Percentiles rank a stretch among this genome's conserved stretches.
Conservation (phyloP, 2,329 filamentous ascomycete species). For the Clonostachys byssicola region DNA sequence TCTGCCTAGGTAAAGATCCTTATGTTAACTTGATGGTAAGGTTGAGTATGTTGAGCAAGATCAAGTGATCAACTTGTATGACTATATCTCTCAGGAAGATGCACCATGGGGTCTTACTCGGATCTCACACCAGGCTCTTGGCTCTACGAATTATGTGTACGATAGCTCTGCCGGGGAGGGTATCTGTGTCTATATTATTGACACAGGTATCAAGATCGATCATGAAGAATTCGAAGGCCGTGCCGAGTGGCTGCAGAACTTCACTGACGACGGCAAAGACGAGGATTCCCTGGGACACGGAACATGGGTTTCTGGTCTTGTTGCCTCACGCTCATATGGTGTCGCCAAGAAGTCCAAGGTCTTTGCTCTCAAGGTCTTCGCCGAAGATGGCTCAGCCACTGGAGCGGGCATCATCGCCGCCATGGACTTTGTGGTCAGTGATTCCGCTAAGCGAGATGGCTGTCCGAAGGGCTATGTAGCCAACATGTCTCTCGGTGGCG, state of each 20-base stretch:
- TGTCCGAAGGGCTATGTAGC: slow-evolving; percentile 23
- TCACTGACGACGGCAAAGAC: slow-evolving; percentile 1
- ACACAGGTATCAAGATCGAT: slow-evolving; percentile 26
- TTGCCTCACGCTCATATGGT: slow-evolving; percentile 13
- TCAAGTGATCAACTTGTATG: slow-evolving; percentile 10
- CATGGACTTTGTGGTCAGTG: slow-evolving; percentile 27
- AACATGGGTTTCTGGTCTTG: slow-evolving; percentile 16
- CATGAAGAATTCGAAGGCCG: slow-evolving; percentile 15
- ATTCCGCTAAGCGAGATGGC: slow-evolving; percentile 10
- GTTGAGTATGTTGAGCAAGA: slow-evolving; percentile 26
- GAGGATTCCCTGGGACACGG: slow-evolving; percentile 24
- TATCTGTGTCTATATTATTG: slow-evolving; percentile 33
- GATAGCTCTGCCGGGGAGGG: slow-evolving; percentile 24
- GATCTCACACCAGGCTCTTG: slow-evolving; percentile 9
- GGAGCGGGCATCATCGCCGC: slow-evolving; percentile 24
- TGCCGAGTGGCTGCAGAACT: slow-evolving; percentile 11
- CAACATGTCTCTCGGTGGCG: slow-evolving; percentile 35
- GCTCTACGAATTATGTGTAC: slow-evolving; percentile 19
- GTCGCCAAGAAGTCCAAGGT: slow-evolving; percentile 30
- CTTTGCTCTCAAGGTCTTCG: slow-evolving; percentile 33
- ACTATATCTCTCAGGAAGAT: slow-evolving; percentile 13
- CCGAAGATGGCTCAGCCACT: slow-evolving; percentile 7
- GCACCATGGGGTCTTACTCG: slow-evolving; percentile 15
- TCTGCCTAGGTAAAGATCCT: not conserved
- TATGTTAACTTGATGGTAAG: slow-evolving; percentile 1